These are phyloP conservation scores for Sarocladiaceae sp. DNA, from an alignment of 2,329 filamentous ascomycete genomes.

Conservation along the genomic window DNA sequence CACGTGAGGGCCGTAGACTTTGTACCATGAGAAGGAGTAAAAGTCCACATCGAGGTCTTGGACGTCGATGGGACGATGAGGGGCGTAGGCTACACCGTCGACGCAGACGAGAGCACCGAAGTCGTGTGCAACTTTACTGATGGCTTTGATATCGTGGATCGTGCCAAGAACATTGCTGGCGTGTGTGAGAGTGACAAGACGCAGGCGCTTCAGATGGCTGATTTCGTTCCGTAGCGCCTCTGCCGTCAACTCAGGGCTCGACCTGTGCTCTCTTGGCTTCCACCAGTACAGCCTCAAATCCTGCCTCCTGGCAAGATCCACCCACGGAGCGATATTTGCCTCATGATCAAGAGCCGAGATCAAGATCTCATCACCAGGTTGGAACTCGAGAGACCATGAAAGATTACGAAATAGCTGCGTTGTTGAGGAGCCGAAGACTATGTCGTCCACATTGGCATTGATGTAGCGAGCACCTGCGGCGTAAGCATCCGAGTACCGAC, in stretches of 20 bases:
- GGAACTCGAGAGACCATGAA: slow-evolving; percentile 48
- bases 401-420: slow-evolving; percentile 75
- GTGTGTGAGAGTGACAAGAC: slow-evolving; percentile 70
- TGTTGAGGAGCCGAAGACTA: slow-evolving; percentile 69
- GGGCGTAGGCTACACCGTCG: slow-evolving; percentile 73
- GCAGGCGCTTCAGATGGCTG: slow-evolving; percentile 44
- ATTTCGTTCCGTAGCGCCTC: slow-evolving; percentile 56
- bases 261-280: slow-evolving; percentile 39
- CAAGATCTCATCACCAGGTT: slow-evolving; percentile 61
- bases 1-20: slow-evolving; percentile 75
- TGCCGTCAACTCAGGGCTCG: slow-evolving; percentile 55
- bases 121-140: slow-evolving; percentile 48
- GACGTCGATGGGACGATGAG: slow-evolving; percentile 68
- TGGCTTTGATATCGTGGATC: slow-evolving; percentile 58
- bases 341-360: slow-evolving; percentile 73
- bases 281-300: slow-evolving; percentile 68
- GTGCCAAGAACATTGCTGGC: slow-evolving; percentile 70
- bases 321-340: slow-evolving; percentile 72
- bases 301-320: slow-evolving; percentile 59
- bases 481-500: slow-evolving; percentile 55
- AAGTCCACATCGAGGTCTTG: slow-evolving; percentile 66
- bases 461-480: slow-evolving; percentile 65
- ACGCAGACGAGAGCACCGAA: slow-evolving; percentile 59
- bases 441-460: slow-evolving; percentile 62
- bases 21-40: slow-evolving; percentile 80